Evolutionary conservation across 257 asterid species (phyloP), one percentile per base, ranked within the genome.

Genomic region (Petunia axillaris): DNA sequence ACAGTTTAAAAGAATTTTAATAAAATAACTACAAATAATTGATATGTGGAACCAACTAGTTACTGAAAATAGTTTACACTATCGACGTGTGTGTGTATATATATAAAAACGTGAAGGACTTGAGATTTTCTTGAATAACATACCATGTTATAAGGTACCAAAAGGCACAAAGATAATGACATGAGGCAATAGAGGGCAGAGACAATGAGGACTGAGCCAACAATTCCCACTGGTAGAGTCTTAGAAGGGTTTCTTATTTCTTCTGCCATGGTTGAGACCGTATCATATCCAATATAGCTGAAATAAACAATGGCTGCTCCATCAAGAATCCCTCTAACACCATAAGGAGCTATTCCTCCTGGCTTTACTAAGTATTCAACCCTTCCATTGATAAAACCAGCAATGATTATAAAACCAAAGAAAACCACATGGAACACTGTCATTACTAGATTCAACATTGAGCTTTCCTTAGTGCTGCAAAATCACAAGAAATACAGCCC

Each of bases 201-300:
- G 66, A 87, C 90, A 76, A 87, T 81, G 64, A 87, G 77, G 62
- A 87, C 88, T 7, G 90, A 87, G n/a, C 90, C 90, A 14, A 84
- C 85, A 66, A 87, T 82, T 48, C 88, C 90, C 3, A 85, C 43
- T 4, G 88, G 90, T 37, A 87, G 82, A 75, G 81, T 81, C 60
- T 48, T 83, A 10, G 83, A 85, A 82, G 90, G 90, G 70, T 81
- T 84, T 67, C 62, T 85, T 55, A 87, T 85, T 70, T 87, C 88
- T 82, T 87, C 90, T 25, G 90, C 90, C 90, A 85, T 83, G 52
- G 90, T 87, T 64, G 90, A 83, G 16, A 87, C 88, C 81, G 90
- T 81, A 25, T 85, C 90, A 83, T 85, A 87, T 0, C 90, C 88
- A 41, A 87, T 87, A 41, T 87, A 87, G 80, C 90, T 85, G 76